Base-by-base conservation (phyloP, 192 early-diverging fungal genomes). In the Lobulomyces angularis region DNA sequence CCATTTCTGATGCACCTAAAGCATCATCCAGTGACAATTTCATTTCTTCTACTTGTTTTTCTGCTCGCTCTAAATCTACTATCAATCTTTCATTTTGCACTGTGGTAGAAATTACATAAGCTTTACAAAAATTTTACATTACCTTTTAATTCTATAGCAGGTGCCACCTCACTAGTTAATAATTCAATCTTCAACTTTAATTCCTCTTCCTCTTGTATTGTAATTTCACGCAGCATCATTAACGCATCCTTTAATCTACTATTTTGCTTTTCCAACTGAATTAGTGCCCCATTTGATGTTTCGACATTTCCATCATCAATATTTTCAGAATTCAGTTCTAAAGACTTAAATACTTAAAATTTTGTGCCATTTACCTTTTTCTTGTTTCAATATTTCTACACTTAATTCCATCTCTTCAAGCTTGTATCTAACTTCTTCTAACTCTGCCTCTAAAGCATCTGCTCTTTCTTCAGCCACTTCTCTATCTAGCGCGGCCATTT, bases 381-480 rank as follows among this genome's bases (percentile, higher is more conserved):
- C 79, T 28, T 78, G 62, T 40, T 80, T 71, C 38, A 79, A 47
- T 0, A 81, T 62, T 34, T 82, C 74, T 23, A 89, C 40, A 45
- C 79, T 77, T 14, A 82, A 67, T 22, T 55, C 59, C 37, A 85
- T 64, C 49, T 88, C 88, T 31, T 81, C 84, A 5, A 86, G 58
- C 43, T 83, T 81, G 40, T 90, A 86, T 41, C 83, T 82, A 16
- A 89, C 51, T 16, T 67, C 41, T 25, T 62, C 61, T 0, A 79
- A 62, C 48, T 90, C 86, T 20, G 78, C 79, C 44, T 79, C 69
- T 37, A 89, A 40, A 12, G 70, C 62, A 29, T 92, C 88, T 17
- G 78, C 76, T 28, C 67, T 69, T 50, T 92, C 88, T 45, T 90
- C 89, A 0, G 86, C 88, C 69, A 90, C 76, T 56, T 95, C 88